Evolutionary conservation across 2,329 filamentous ascomycete species (phyloP).

Genomic region (Aspergillus luchuensis): DNA sequence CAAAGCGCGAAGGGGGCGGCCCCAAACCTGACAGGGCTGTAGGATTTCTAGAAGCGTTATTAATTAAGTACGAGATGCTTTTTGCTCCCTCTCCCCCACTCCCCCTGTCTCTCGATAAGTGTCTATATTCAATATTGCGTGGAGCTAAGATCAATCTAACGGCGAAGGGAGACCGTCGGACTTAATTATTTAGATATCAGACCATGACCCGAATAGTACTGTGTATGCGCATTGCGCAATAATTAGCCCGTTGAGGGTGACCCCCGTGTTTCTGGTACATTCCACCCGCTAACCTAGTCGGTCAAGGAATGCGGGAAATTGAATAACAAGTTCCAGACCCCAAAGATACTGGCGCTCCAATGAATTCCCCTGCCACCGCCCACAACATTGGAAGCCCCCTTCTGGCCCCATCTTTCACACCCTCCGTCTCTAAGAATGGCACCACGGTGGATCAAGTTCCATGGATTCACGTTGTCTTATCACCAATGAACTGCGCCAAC

Average conservation of each 20-base stretch:
- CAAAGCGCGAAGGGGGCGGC: slow-evolving; percentile 13
- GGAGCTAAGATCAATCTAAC: no score
- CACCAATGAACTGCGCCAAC: background rate
- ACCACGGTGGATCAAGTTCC: background rate
- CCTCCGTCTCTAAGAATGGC: background rate
- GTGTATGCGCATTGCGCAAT: no score
- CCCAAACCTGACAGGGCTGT: slow-evolving; percentile 17
- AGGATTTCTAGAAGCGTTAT: slow-evolving; percentile 3
- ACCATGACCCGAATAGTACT: no score
- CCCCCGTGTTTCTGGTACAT: background rate
- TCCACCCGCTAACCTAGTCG: background rate
- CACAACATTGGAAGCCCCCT: no score
- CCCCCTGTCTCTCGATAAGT: no score
- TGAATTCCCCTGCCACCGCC: no score
- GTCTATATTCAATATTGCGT: no score
- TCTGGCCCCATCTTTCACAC: no score
- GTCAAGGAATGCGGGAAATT: background rate
- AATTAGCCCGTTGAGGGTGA: slow-evolving; percentile 26
- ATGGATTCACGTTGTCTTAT: background rate
- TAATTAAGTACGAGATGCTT: slow-evolving; percentile 42
- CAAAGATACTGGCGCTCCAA: no score
- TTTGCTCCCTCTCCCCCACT: slow-evolving; percentile 22
- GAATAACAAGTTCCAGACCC: background rate
- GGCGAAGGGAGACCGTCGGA: no score
- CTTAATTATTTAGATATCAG: no score